A percentile compares a stretch with the other conserved stretches of the same genome.
Evolutionary conservation across 2,329 filamentous ascomycete genomes (phyloP).

Genomic region (Lecanicillium sp.): DNA sequence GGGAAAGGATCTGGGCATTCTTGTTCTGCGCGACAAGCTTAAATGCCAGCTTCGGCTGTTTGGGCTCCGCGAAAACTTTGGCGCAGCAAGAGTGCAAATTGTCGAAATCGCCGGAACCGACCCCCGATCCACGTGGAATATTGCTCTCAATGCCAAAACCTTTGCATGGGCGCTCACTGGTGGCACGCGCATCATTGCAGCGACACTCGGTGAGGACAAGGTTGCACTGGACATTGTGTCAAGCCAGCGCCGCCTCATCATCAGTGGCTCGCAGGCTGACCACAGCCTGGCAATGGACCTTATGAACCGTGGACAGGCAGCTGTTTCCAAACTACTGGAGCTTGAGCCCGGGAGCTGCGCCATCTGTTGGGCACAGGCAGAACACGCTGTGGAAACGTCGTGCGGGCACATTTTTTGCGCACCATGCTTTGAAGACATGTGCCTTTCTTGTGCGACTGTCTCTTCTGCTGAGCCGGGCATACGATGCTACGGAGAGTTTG

Average conservation of each 20-base stretch:
- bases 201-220: constrained; percentile 2
- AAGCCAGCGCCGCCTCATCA: constrained; percentile 1
- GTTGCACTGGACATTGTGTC: constrained; percentile 5
- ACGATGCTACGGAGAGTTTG: constrained; percentile 6
- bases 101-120: constrained; percentile 1
- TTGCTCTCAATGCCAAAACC: not conserved
- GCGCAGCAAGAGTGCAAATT: not conserved
- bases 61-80: not conserved
- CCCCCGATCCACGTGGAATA: constrained; percentile 2
- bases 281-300: constrained; percentile 1
- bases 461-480: not conserved
- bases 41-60: constrained; percentile 1
- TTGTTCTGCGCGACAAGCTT: constrained; percentile 2
- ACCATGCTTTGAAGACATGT: constrained; percentile 7
- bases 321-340: not conserved
- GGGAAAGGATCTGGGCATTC: not conserved
- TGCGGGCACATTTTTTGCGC: constrained; percentile 5
- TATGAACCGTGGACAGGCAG: not conserved
- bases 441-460: constrained; percentile 1
- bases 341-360: not conserved
- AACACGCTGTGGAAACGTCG: constrained; percentile 1
- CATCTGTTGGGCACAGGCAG: constrained; percentile 1
- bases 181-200: not conserved
- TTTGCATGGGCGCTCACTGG: constrained; percentile 3
- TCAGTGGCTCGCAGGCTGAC: constrained; percentile 5